Evolutionary conservation across 2,329 filamentous ascomycete species (phyloP).

Genomic region (Ophiosphaerella narmari): DNA sequence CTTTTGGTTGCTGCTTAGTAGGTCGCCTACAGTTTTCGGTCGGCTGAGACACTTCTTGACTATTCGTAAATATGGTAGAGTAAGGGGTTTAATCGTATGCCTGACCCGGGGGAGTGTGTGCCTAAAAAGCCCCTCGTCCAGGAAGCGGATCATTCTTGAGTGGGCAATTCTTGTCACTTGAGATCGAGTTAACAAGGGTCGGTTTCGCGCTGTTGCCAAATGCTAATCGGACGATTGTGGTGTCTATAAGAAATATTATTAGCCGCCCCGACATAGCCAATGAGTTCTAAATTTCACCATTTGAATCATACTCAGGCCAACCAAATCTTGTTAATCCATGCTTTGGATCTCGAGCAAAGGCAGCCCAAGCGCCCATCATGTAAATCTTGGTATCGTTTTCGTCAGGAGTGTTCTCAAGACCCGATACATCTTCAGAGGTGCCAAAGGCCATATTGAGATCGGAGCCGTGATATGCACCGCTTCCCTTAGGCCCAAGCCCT

Average conservation of each 20-base stretch:
- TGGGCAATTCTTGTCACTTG: constrained; percentile 28
- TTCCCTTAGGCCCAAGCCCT: constrained; percentile 30
- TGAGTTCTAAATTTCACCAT: constrained; percentile 10
- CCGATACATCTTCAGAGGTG: constrained; percentile 30
- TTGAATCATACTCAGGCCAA: constrained; percentile 32
- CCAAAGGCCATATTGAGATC: constrained; percentile 45
- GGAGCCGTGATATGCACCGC: constrained; percentile 44
- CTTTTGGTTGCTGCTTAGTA: too few relatives aligned
- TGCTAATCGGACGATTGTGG: constrained; percentile 27
- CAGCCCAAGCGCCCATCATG: constrained; percentile 41
- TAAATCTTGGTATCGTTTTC: constrained; percentile 38
- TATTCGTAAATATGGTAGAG: too few relatives aligned
- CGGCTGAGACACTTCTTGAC: too few relatives aligned
- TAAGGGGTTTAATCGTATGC: too few relatives aligned
- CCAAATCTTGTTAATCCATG: constrained; percentile 36
- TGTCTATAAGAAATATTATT: constrained; percentile 5
- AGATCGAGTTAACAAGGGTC: constrained; percentile 22
- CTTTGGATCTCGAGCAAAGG: constrained; percentile 41
- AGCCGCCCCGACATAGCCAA: background rate
- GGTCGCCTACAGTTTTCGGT: too few relatives aligned
- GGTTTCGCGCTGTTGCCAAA: constrained; percentile 22
- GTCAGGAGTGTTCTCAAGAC: constrained; percentile 21
- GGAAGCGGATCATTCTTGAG: constrained; percentile 29
- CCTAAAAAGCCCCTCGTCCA: constrained; percentile 29
- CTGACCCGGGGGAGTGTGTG: too few relatives aligned